Evolutionary conservation across 306 rosid species (phyloP), one percentile per base, ranked within the genome.

Genomic region (Arachis hypogaea): DNA sequence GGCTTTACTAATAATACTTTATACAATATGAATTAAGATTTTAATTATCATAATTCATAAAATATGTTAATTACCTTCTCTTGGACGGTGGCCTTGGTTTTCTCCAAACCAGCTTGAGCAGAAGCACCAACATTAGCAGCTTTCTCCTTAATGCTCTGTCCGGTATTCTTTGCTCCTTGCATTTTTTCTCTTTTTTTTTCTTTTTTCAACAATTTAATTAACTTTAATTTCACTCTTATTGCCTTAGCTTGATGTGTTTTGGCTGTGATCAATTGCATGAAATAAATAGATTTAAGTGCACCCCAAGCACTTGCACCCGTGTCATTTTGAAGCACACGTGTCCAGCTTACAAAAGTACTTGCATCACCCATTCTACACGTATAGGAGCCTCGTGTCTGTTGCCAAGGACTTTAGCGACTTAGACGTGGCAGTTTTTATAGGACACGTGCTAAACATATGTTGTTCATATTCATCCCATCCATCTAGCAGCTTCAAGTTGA

Each of bases 21-120:
- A 22, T 22, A 22, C 28, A 22, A 22, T 22, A 22, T 1, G 28
- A 22, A 22, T 22, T 22, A 22, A 22, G 28, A 22, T 22, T 22
- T 22, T 22, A 22, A 22, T 22, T 1, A 22, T 22, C 28, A 22
- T 1, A 22, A 22, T 1, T 22, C 28, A 22, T 1, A 22, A 22
- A 22, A 22, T 22, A 22, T 22, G 28, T 22, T 22, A 22, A 22
- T 22, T 22, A 22, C 98, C 98, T 91, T 94, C 69, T 94, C 98
- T 40, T 89, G 91, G 3, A 82, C 70, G 3, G 78, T 56, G 80
- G 96, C 97, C 51, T 89, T 94, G 83, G 90, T 88, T 81, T 91
- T 94, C 51, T 91, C 91, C 98, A 84, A 78, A 75, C 98, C 93
- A 16, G 93, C 63, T 64, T 64, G 88, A 3, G 98, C 96, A 1